Evolutionary conservation across 257 asterid species (phyloP), one percentile per base, ranked within the genome.

Genomic region (Nicotiana paniculata): DNA sequence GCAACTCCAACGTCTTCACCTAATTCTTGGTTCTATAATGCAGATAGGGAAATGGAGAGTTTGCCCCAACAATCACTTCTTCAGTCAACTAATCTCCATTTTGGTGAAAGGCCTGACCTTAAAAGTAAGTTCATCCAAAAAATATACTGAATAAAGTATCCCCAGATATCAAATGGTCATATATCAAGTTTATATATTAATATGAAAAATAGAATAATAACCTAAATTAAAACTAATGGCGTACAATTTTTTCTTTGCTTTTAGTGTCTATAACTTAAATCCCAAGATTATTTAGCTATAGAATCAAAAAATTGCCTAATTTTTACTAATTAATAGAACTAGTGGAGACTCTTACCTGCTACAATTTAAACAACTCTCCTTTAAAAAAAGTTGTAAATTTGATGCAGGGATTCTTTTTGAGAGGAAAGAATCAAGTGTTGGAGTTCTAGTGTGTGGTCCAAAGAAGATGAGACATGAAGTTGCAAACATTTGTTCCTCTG

Each of bases 391-490:
- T 21, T 51, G 67, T 24, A 24, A 0, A 11, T 12, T 54, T 66
- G 55, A 59, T 88, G 87, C 84, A 94, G 98, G 84, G 65, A 81
- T 85, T n/a, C 51, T 93, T 37, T 85, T 89, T 65, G 96, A 95
- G 79, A 83, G 87, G 9, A 91, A 95, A 78, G 97, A 91, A 81
- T 77, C 91, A 5, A 90, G 91, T 74, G 93, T 93, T 2, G 98
- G 97, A 9, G 97, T 93, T 30, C 87, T 95, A 18, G 97, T 90
- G 33, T 90, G 96, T 32, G 97, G 98, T 59, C 98, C 97, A 11
- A 90, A 90, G 93, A 85, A 86, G 66, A 51, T 95, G 95, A 80
- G 97, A 59, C 96, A 91, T 26, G 97, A 95, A 39, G 97, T 92
- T 9, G 97, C 98, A 2, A 90, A 81, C 0, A 89, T 91, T 78